Evolutionary conservation across 2,329 filamentous ascomycete species (phyloP).

Genomic region (Colletotrichum cuscutae): DNA sequence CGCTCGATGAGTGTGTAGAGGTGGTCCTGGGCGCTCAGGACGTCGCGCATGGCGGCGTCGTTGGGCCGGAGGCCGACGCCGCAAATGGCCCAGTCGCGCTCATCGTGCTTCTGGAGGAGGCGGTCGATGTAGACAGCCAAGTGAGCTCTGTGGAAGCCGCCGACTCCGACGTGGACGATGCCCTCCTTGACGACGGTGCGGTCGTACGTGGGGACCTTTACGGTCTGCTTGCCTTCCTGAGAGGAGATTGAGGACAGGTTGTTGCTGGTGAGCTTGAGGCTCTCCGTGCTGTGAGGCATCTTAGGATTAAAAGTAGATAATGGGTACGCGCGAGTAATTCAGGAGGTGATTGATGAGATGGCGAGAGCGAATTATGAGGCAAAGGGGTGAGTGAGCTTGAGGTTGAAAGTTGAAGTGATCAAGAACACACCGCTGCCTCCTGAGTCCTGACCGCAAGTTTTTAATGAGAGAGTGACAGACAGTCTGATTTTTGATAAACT

Average conservation of each 20-base stretch:
- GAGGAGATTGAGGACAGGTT: conserved; percentile 29
- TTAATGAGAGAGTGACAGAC: neutral
- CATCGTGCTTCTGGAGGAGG: conserved; percentile 56
- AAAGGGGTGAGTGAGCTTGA: neutral
- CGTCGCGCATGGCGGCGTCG: conserved; percentile 62
- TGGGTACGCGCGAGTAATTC: neutral
- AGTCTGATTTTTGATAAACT: neutral
- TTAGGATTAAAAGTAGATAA: neutral
- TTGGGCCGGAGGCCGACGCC: conserved; percentile 62
- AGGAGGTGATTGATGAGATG: neutral
- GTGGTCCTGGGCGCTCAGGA: conserved; percentile 57
- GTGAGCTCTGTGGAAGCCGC: conserved; percentile 65
- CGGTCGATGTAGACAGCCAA: conserved; percentile 62
- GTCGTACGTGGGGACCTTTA: conserved; percentile 53
- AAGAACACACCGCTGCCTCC: neutral
- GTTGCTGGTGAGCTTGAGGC: conserved; percentile 31
- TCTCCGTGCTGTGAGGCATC: conserved; percentile 35
- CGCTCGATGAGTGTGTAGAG: conserved; percentile 66
- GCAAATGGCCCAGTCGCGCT: conserved; percentile 60
- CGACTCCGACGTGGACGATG: conserved; percentile 64
- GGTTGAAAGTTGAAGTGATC: neutral
- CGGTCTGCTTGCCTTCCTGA: conserved; percentile 24
- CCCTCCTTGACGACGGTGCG: conserved; percentile 60
- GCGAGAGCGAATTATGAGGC: neutral
- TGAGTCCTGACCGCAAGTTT: neutral